Conservation (phyloP, 768 basidiomycete genomes). For the Leccinum aurantiacum region DNA sequence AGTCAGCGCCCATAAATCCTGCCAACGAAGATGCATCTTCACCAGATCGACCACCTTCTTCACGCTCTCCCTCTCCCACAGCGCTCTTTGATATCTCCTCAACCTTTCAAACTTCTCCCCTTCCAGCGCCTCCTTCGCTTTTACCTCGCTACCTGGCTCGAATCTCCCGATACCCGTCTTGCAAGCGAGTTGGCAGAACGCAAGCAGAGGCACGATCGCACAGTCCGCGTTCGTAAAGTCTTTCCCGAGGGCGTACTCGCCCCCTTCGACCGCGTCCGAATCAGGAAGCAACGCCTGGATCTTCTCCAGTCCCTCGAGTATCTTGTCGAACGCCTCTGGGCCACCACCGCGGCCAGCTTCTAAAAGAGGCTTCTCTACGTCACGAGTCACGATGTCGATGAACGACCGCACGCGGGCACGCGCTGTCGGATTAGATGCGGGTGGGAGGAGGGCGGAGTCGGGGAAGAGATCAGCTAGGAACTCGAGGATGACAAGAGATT, state of each 20-base stretch:
- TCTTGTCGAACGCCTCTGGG: neutral
- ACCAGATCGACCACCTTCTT: conserved; percentile 10
- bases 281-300: conserved; percentile 11
- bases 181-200: conserved; percentile 38
- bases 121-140: conserved; percentile 41
- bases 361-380: neutral
- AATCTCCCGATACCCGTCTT: conserved; percentile 53
- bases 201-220: conserved; percentile 51
- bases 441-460: neutral
- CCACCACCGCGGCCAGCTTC: neutral
- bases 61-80: conserved; percentile 40
- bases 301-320: conserved; percentile 4
- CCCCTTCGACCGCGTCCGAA: conserved; percentile 44
- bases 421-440: neutral
- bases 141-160: conserved; percentile 45
- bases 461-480: neutral
- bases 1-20: neutral
- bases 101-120: conserved; percentile 46
- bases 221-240: conserved; percentile 62
- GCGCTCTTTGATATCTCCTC: conserved; percentile 45
- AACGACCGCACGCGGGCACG: neutral
- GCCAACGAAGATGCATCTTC: neutral
- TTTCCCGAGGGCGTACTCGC: conserved; percentile 36
- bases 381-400: neutral
- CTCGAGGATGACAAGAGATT: neutral